Evolutionary conservation across 1,139 yeast species (phyloP).

Genomic region (Geotrichum macrosporum): DNA sequence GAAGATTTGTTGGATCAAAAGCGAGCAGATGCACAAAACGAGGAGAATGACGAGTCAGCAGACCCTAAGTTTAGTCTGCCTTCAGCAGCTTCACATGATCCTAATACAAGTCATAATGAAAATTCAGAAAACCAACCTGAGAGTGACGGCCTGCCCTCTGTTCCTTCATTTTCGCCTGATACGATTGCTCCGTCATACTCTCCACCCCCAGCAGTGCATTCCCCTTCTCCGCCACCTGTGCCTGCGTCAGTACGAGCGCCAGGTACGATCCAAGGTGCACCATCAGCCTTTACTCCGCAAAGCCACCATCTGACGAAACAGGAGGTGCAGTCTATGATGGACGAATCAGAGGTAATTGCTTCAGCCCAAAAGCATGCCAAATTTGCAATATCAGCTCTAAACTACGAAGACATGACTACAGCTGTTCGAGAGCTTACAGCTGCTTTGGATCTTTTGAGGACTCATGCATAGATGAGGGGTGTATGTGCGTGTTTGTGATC

Average conservation of each 20-base stretch:
- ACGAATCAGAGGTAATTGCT: constrained; percentile 57
- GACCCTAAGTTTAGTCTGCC: constrained; percentile 12
- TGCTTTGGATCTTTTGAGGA: constrained; percentile 48
- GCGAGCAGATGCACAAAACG: constrained; percentile 8
- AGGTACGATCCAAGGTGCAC: constrained; percentile 21
- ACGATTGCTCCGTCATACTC: constrained; percentile 20
- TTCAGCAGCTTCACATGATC: constrained; percentile 22
- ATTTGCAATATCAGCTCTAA: constrained; percentile 89
- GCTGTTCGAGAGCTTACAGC: constrained; percentile 68
- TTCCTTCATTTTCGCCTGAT: constrained; percentile 4
- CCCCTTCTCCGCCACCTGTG: no score
- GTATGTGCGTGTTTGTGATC: neutral
- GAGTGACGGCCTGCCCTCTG: constrained; percentile 18
- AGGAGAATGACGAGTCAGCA: constrained; percentile 3
- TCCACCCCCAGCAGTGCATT: no score
- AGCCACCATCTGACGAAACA: constrained; percentile 41
- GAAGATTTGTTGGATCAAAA: constrained; percentile 13
- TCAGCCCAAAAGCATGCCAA: constrained; percentile 81
- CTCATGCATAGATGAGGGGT: neutral
- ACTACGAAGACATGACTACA: constrained; percentile 80
- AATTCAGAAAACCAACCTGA: constrained; percentile 1
- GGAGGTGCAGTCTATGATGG: constrained; percentile 50
- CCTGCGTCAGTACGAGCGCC: constrained; percentile 20
- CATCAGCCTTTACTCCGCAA: no score
- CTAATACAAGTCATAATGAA: constrained; percentile 3